Conservation (phyloP, 768 basidiomycete genomes). For the Termitomyces sp. region DNA sequence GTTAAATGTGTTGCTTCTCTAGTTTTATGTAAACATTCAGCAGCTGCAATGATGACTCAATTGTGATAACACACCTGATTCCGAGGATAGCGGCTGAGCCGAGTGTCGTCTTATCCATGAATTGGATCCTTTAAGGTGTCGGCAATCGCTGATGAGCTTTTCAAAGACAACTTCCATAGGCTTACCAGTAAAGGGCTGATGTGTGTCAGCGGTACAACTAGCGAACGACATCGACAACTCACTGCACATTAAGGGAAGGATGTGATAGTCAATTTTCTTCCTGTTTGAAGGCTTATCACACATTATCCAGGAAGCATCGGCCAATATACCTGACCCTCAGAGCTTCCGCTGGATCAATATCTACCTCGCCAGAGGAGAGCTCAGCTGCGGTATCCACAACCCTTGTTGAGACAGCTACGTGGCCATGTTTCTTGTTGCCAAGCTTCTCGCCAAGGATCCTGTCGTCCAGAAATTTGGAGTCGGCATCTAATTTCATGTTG, state of each 20-base stretch:
- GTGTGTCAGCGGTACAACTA: background rate
- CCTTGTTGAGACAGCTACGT: slow-evolving; percentile 34
- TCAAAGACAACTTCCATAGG: too few relatives aligned
- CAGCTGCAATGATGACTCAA: background rate
- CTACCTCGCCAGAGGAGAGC: slow-evolving; percentile 40
- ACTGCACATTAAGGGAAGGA: slow-evolving; percentile 71
- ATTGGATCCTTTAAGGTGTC: slow-evolving; percentile 50
- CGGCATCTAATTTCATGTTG: background rate
- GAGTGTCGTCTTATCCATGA: slow-evolving; percentile 73
- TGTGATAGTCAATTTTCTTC: slow-evolving; percentile 61
- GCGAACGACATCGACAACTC: slow-evolving; percentile 15
- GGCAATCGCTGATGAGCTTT: too few relatives aligned
- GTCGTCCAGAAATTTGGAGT: slow-evolving; percentile 35
- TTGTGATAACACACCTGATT: slow-evolving; percentile 37
- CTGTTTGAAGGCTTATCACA: slow-evolving; percentile 15
- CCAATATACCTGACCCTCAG: slow-evolving; percentile 40
- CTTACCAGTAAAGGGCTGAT: slow-evolving; percentile 52
- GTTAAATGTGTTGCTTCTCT: slow-evolving; percentile 58
- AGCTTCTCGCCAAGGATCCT: slow-evolving; percentile 13
- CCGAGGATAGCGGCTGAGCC: slow-evolving; percentile 66
- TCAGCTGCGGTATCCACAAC: slow-evolving; percentile 61
- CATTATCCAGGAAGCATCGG: background rate
- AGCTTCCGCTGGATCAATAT: slow-evolving; percentile 48
- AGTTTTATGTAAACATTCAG: background rate
- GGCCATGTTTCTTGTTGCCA: slow-evolving; percentile 23